Evolutionary conservation across 768 basidiomycete genomes (phyloP), one percentile per base, ranked within the genome.

Genomic region (Suillus discolor): DNA sequence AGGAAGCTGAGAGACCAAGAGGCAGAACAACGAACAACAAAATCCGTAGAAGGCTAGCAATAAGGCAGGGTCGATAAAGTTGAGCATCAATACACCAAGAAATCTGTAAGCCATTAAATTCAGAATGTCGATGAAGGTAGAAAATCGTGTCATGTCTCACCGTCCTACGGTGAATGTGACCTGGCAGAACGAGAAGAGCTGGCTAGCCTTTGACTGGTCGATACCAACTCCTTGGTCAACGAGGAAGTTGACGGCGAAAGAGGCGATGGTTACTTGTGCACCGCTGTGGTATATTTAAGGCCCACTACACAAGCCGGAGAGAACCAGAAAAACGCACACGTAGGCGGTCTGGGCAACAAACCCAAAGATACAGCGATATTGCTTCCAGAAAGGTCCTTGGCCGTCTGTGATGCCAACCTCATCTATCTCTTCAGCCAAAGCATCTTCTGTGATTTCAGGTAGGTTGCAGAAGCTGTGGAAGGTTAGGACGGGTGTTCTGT

Each of bases 281-380:
- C 87, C 88, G 28, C 86, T 83, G 49, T 41, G n/a, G 13, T 34
- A 28, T 31, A 4, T 72, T 42, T 64, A 39, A 61, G 62, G 51
- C 28, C 42, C 6, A 31, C 41, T 28, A 20, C 12, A 60, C 41
- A 42, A 12, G 57, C 9, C 41, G 16, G 57, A 59, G 54, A 25
- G 18, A 41, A 47, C 36, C 7, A 31, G 15, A 51, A 18, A 6
- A 36, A 77, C 86, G 61, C 77, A 89, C 83, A 85, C 81, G 70
- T 89, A 90, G 49, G 82, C 78, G 51, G 87, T 92, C 74, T 93
- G 91, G 23, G 89, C 89, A 63, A 91, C 83, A 70, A 85, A 90
- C 38, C 91, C 91, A 71, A 90, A 87, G 60, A 92, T 79, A 67
- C 89, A 89, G 63, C 86, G 84, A 69, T 85, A 88, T 69, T 92